Evolutionary conservation across 1,284 basidiomycete species (phyloP), one percentile per base, ranked within the genome.

Genomic region (Salmacisia buchloeana): DNA sequence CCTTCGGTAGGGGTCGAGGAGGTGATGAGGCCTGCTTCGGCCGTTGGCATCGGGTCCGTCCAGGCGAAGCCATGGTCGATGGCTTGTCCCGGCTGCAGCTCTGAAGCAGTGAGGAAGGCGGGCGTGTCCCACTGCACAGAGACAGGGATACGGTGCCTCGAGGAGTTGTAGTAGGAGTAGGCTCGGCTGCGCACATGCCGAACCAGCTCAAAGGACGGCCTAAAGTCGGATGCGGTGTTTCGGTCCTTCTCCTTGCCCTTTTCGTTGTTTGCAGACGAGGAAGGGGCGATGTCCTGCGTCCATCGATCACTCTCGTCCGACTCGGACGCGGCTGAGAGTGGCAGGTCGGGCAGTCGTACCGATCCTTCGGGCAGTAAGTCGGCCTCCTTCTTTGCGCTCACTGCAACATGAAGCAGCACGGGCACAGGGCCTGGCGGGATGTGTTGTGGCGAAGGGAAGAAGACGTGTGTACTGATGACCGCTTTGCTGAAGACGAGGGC

Each of bases 1-100:
- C 36, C 18, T 38, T 38, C 36, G 36, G 10, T 38, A 9, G 18
- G 10, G 18, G 9, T 38, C 36, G 10, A 9, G 46, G 6, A 13
- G 46, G 7, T 31, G n/a, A 10, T 52, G 15, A 52, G 46, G 13
- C 46, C 46, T 9, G 46, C 46, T 25, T 27, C 23, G 12, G 15
- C n/a, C 23, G 46, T 52, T 15, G 46, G 46, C 46, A 52, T 52
- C 4, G 46, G 46, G 25, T 52, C 46, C 12, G 46, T 52, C 46
- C 46, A 52, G 15, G 46, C 46, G 46, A 27, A 27, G 21, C 46
- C 46, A 18, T 52, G 46, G 23, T 52, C 46, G 46, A 52, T 13
- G 25, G 46, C 46, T 5, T 52, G 5, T 9, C 46, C 29, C 7
- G 29, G 18, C 15, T 21, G 15, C 23, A 18, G 6, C 13, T 25